phyloP scores from a whole-genome alignment of 192 early-diverging fungal species.

The Umbelopsis ramanniana region DNA sequence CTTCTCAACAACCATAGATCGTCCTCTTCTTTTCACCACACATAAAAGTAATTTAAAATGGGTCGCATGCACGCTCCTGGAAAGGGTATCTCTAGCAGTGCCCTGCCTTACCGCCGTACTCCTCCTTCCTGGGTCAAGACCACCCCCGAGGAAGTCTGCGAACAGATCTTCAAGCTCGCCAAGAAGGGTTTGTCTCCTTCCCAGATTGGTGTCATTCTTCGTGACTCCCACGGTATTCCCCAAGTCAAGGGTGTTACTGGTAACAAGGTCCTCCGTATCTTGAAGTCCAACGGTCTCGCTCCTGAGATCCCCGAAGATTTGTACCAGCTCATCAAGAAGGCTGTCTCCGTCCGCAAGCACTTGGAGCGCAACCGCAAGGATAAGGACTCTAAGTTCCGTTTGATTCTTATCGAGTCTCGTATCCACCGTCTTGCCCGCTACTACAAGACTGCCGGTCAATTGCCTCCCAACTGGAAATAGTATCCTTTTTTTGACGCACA shows the following conservation, averaged over 20 bases:
- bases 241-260: conserved; percentile 97
- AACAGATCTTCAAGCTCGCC: conserved; percentile 99
- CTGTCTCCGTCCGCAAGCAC: conserved; percentile 98
- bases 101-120: conserved; percentile 96
- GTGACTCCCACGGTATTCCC: conserved; percentile 97
- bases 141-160: conserved; percentile 93
- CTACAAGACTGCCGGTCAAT: conserved; percentile 97
- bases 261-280: conserved; percentile 99
- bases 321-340: conserved; percentile 99
- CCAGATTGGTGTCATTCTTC: conserved; percentile 96
- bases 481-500: conserved; percentile 54
- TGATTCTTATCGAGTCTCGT: conserved; percentile 95
- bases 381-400: conserved; percentile 97
- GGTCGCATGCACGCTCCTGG: conserved; percentile 97
- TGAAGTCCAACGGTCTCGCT: conserved; percentile 87
- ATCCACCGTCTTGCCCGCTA: conserved; percentile 98
- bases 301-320: conserved; percentile 99
- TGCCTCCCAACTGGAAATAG: conserved; percentile 99
- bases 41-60: conserved; percentile 50
- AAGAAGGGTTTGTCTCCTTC: conserved; percentile 99
- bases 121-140: conserved; percentile 99
- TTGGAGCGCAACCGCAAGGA: conserved; percentile 99
- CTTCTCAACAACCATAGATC: background rate
- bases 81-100: conserved; percentile 92
- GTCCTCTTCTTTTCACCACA: conserved; percentile 20